Evolutionary conservation across 2,329 filamentous ascomycete genomes (phyloP).

Genomic region (Chaetomium sp.): DNA sequence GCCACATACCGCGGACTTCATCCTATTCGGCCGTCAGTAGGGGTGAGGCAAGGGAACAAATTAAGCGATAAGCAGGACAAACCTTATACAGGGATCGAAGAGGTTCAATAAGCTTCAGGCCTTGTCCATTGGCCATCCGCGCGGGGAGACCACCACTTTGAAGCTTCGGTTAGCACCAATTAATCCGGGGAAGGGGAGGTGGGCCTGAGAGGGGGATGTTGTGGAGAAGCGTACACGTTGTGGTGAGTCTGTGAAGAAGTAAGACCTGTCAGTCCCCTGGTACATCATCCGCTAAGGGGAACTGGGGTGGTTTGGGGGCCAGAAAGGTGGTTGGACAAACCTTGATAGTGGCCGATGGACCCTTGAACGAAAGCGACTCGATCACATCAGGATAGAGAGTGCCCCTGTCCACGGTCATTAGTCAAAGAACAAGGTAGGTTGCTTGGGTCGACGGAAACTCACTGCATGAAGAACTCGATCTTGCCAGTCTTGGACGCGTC

Average conservation of each 20-base stretch:
- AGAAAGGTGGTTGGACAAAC: background rate
- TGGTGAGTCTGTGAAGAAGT: slow-evolving; percentile 25
- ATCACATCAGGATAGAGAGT: slow-evolving; percentile 61
- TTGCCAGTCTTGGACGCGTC: slow-evolving; percentile 62
- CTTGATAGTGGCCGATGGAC: slow-evolving; percentile 44
- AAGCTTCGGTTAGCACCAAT: slow-evolving; percentile 11
- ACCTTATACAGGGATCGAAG: slow-evolving; percentile 74
- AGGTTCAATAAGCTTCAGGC: slow-evolving; percentile 68
- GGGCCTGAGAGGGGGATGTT: slow-evolving; percentile 3
- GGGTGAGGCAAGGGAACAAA: background rate
- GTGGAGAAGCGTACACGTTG: slow-evolving; percentile 14
- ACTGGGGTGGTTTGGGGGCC: too few relatives aligned
- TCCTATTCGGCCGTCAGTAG: slow-evolving; percentile 11
- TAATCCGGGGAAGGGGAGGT: background rate
- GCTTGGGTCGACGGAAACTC: background rate
- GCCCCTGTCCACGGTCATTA: slow-evolving; percentile 36
- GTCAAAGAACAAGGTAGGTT: slow-evolving; percentile 36
- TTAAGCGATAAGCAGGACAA: slow-evolving; percentile 37
- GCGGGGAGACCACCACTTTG: slow-evolving; percentile 35
- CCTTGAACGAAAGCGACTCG: slow-evolving; percentile 43
- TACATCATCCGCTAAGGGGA: too few relatives aligned
- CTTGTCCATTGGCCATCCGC: slow-evolving; percentile 21
- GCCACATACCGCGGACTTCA: slow-evolving; percentile 18
- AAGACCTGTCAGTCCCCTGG: too few relatives aligned
- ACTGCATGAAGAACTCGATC: slow-evolving; percentile 78